These are phyloP conservation scores for Cladophialophora chaetospira DNA, from an alignment of 2,329 filamentous ascomycete species.

Conservation along the genomic window DNA sequence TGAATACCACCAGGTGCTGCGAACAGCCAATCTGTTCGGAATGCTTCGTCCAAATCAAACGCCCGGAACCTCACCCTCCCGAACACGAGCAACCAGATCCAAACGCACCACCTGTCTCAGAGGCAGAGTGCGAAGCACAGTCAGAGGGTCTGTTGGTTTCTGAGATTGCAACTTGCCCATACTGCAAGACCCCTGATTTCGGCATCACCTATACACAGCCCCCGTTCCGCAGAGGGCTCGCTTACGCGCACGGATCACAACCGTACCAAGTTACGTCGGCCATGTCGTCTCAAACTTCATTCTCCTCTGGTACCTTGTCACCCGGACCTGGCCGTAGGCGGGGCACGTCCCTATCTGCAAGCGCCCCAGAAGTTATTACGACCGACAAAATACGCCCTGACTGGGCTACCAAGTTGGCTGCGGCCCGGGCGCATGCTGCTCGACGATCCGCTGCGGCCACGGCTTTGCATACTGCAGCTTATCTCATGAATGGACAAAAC, in stretches of 20 bases:
- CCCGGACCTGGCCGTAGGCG: constrained; percentile 53
- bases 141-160: constrained; percentile 72
- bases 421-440: constrained; percentile 81
- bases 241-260: constrained; percentile 61
- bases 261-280: constrained; percentile 63
- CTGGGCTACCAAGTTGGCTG: constrained; percentile 86
- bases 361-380: constrained; percentile 81
- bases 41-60: constrained; percentile 98
- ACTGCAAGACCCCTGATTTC: constrained; percentile 92
- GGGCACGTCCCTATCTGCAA: constrained; percentile 75
- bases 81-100: constrained; percentile 64
- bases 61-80: constrained; percentile 85
- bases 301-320: constrained; percentile 60
- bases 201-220: constrained; percentile 93
- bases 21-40: constrained; percentile 97
- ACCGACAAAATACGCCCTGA: constrained; percentile 92
- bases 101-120: constrained; percentile 39
- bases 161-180: constrained; percentile 88
- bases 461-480: constrained; percentile 90
- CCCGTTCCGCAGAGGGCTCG: constrained; percentile 80
- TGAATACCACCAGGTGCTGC: constrained; percentile 93
- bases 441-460: constrained; percentile 89
- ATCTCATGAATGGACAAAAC: constrained; percentile 63
- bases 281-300: constrained; percentile 82
- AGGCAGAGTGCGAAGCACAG: constrained; percentile 43